Conservation (phyloP, 202 grass and related monocot genomes). For the Carex sylvatica region DNA sequence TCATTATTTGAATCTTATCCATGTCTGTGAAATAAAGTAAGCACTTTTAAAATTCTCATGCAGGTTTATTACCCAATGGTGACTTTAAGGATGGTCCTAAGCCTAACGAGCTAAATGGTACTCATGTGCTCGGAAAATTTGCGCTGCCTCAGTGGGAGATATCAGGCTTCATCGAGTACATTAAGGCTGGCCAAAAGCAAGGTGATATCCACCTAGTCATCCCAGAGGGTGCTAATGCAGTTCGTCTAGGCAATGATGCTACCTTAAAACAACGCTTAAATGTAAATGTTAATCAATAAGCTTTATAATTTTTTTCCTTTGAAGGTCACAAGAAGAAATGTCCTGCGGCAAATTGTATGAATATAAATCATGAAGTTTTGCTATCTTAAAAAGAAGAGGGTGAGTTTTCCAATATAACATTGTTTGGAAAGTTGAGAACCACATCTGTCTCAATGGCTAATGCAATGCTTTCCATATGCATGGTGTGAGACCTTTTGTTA, state of each 20-base stretch:
- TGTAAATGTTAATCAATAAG: background rate
- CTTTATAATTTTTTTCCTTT: background rate
- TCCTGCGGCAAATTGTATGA: too few relatives aligned
- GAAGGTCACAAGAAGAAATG: background rate
- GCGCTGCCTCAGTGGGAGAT: slow-evolving; percentile 77
- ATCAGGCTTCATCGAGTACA: slow-evolving; percentile 89
- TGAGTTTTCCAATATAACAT: too few relatives aligned
- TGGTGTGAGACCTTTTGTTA: too few relatives aligned
- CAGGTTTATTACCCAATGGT: slow-evolving; percentile 66
- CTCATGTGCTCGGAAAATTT: slow-evolving; percentile 42
- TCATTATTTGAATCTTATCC: background rate
- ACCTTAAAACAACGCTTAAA: slow-evolving; percentile 48
- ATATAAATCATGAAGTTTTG: too few relatives aligned
- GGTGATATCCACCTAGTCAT: slow-evolving; percentile 81
- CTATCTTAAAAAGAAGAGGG: too few relatives aligned
- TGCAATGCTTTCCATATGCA: too few relatives aligned
- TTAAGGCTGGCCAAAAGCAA: slow-evolving; percentile 87
- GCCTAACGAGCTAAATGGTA: slow-evolving; percentile 61
- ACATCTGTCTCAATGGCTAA: too few relatives aligned
- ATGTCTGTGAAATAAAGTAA: background rate
- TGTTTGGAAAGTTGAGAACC: too few relatives aligned
- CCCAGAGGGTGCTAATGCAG: slow-evolving; percentile 69
- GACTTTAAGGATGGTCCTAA: slow-evolving; percentile 70
- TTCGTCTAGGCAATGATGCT: slow-evolving; percentile 76
- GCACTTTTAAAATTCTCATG: background rate